Base-by-base conservation (phyloP, 495 filamentous ascomycete genomes). In the Penicillium maclennaniae region DNA sequence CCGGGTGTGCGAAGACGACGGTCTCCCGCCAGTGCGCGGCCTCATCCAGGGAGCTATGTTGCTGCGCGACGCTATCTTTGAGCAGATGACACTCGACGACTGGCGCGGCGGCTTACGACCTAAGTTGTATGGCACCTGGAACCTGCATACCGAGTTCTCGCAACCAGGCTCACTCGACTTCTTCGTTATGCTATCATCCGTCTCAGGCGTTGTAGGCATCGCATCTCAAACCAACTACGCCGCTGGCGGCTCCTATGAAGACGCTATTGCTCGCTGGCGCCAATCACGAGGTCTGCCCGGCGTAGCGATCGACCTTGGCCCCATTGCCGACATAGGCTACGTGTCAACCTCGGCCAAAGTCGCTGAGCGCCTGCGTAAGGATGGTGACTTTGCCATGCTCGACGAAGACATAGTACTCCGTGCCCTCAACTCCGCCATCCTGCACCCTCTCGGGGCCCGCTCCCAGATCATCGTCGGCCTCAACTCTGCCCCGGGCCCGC, bases 111-210 rank as follows among this genome's bases (percentile, higher is more conserved):
- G 65, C 1, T 54, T 72, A 0, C 54, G 48, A 5, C 69, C 72
- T 36, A 79, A 79, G 58, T 68, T 72, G 1, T 43, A 66, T 3
- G 77, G 76, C 1, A 65, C 72, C 1, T 71, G 64, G 66, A 77
- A 83, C 62, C 74, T 85, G 43, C 81, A 85, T 59, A 66, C 77
- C 28, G 57, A 68, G 3, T 69, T 84, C 12, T 2, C 9, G 2
- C 2, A 8, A 1, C 31, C 41, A 1, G 52, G 58, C 1, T 44
- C 6, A 7, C 6, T 76, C 8, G 73, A 77, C 48, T 81, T 79
- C 65, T 79, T 79, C 61, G 54, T 72, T 36, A 59, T 79, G 50
- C 61, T 72, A n/a, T 70, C 68, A 15, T 71, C 66, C 6, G 45
- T 68, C 3, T 53, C 49, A 20, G 68, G 68, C 3, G 43, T 70